Evolutionary conservation across 2,329 filamentous ascomycete genomes (phyloP).

Genomic region (Diplocarpon rosae): DNA sequence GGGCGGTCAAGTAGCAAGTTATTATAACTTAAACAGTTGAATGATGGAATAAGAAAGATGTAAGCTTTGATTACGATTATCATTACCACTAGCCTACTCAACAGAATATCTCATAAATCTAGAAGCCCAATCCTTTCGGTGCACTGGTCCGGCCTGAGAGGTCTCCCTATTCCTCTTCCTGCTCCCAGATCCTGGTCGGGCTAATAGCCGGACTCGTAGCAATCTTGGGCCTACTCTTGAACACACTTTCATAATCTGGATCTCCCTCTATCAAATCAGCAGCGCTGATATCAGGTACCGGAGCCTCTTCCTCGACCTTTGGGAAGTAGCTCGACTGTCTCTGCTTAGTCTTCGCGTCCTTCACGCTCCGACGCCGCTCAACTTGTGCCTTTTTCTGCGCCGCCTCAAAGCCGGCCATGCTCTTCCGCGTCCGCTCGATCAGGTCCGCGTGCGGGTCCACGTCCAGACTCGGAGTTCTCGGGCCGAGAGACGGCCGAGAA

Average conservation of each 20-base stretch:
- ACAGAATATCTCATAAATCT: too few relatives aligned
- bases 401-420: slow-evolving; percentile 52
- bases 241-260: slow-evolving; percentile 69
- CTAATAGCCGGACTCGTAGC: slow-evolving; percentile 52
- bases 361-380: slow-evolving; percentile 39
- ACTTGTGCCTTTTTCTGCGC: slow-evolving; percentile 49
- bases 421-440: slow-evolving; percentile 45
- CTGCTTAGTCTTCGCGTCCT: slow-evolving; percentile 33
- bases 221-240: slow-evolving; percentile 73
- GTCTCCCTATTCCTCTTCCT: slow-evolving; percentile 2
- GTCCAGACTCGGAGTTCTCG: slow-evolving; percentile 2
- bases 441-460: slow-evolving; percentile 28
- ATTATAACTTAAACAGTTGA: too few relatives aligned
- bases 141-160: too few relatives aligned
- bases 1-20: too few relatives aligned
- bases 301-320: slow-evolving; percentile 36
- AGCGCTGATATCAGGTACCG: slow-evolving; percentile 21
- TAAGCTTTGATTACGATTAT: too few relatives aligned
- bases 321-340: slow-evolving; percentile 36
- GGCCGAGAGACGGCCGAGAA: slow-evolving; percentile 11
- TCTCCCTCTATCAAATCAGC: slow-evolving; percentile 44
- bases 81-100: too few relatives aligned
- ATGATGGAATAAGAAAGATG: too few relatives aligned
- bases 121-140: too few relatives aligned
- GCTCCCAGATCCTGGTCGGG: slow-evolving; percentile 17